Evolutionary conservation across 1,284 basidiomycete species (phyloP).

Genomic region (Lentinus polychrous): DNA sequence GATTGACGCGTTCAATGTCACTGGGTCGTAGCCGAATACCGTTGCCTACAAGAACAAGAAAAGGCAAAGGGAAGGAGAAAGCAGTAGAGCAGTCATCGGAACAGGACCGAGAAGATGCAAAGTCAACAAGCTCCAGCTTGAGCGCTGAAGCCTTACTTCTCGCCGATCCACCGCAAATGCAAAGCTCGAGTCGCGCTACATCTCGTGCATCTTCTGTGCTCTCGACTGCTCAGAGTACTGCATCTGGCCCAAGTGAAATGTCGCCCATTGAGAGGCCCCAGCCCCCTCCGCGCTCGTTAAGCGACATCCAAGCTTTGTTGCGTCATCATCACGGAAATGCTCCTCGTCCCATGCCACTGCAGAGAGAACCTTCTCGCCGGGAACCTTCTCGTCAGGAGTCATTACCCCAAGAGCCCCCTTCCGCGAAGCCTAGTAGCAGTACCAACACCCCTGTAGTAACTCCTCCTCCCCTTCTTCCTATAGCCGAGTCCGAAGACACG

Average conservation of each 20-base stretch:
- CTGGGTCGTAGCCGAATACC: background rate
- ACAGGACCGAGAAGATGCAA: slow-evolving; percentile 18
- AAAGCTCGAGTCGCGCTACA: slow-evolving; percentile 25
- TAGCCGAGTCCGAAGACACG: background rate
- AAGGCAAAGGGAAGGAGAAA: slow-evolving; percentile 13
- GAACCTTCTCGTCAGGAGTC: background rate
- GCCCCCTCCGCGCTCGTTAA: slow-evolving; percentile 19
- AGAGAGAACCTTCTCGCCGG: slow-evolving; percentile 6
- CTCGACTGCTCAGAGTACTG: slow-evolving; percentile 24
- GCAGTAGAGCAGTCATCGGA: background rate
- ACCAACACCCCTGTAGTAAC: background rate
- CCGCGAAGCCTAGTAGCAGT: background rate
- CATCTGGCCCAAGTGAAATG: slow-evolving; percentile 26
- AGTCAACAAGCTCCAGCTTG: slow-evolving; percentile 13
- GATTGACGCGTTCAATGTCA: slow-evolving; percentile 11
- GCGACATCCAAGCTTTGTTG: slow-evolving; percentile 23
- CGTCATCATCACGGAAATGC: slow-evolving; percentile 26
- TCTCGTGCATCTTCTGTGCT: slow-evolving; percentile 45
- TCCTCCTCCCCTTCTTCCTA: background rate
- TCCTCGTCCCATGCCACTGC: slow-evolving; percentile 10
- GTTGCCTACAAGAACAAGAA: slow-evolving; percentile 10
- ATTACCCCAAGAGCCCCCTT: too few relatives aligned
- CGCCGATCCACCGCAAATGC: slow-evolving; percentile 17
- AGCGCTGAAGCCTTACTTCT: slow-evolving; percentile 22
- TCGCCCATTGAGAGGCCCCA: slow-evolving; percentile 13